Base-by-base conservation (phyloP, 306 rosid genomes). In the Carpinus fangiana region DNA sequence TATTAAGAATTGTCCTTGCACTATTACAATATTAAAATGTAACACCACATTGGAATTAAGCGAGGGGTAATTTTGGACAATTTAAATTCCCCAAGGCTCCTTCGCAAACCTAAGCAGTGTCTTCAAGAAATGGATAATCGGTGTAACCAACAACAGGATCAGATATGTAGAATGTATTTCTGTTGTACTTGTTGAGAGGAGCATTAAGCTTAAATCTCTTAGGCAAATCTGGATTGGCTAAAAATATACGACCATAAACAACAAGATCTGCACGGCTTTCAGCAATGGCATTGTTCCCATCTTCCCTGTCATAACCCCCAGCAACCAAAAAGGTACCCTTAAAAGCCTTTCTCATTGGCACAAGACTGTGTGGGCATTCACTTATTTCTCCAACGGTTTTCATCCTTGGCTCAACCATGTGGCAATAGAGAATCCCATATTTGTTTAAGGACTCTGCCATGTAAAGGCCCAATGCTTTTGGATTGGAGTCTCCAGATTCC, bases 331-430 rank as follows among this genome's bases (percentile, higher is more conserved):
- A 83, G 18, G 72, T 26, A 47, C 87, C 84, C 4, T 64, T 76
- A 9, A 79, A 84, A 66, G 79, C 84, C 83, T 80, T 13, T 66
- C 87, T 80, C 79, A 76, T 65, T 10, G 84, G 84, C 18, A 9
- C 1, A 38, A 84, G 87, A 70, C 62, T 56, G 14, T 76, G 5
- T 2, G 57, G 43, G 12, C 53, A 5, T 52, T 71, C 75, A 13
- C 6, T 2, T 4, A 3, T 56, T 43, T 71, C 73, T 13, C 4
- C 56, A 41, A 0, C 2, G 2, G 43, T 71, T 50, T 21, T 60
- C 85, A 83, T 81, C 21, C 87, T 80, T 57, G 84, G 85, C 68
- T 83, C 85, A 31, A 83, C 70, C 87, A 77, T 56, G 52, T 86
- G 85, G 62, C 87, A 83, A 53, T 83, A 83, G 23, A 78, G 41